Base-by-base conservation (phyloP, 768 basidiomycete species). In the Lepiota brunneoincarnata region DNA sequence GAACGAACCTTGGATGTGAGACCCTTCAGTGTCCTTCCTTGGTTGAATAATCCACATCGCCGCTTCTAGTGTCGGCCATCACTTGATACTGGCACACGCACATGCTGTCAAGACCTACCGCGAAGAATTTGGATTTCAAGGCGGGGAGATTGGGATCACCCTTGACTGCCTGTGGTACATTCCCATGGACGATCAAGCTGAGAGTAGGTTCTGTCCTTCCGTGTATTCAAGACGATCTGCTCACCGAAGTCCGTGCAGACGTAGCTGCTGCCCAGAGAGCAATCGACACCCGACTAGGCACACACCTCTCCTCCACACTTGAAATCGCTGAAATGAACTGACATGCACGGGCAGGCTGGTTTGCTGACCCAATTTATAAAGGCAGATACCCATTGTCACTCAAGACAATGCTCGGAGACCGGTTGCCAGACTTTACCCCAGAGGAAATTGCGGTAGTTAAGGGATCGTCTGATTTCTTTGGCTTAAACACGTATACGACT, bases 81-180 rank as follows among this genome's bases (percentile, higher is more conserved):
- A 76, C 59, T 67, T 88, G 40, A 83, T 90, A 47, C 74, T 91
- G 15, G 74, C 89, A 0, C 90, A 91, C 58, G 87, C 84, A 4
- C 70, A 80, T 57, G 83, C 84, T 4, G 79, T 79, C 39, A 79
- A 87, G 62, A 64, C 80, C 11, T 90, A 89, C 63, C 79, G 84
- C 31, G 74, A 82, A 9, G 65, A 81, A 83, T 82, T 73, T 76
- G 56, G 72, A 1, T 61, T 55, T 1, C 82, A 87, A 60, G 72
- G 75, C 9, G 89, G 87, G 14, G 64, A 70, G 39, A 86, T 90
- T 58, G 88, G 87, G 2, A 85, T 91, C 62, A 90, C 89, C 0
- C 72, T 90, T 38, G 87, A 89, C 59, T 80, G 81, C 12, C 75
- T 81, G 54, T 86, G 81, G 78, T 76, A 78, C 44, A 77, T 84